Percentiles rank a stretch among this genome's conserved stretches.
These are phyloP conservation scores for Ophiostoma australiae DNA, from an alignment of 2,329 filamentous ascomycete species.

Conservation along the genomic window DNA sequence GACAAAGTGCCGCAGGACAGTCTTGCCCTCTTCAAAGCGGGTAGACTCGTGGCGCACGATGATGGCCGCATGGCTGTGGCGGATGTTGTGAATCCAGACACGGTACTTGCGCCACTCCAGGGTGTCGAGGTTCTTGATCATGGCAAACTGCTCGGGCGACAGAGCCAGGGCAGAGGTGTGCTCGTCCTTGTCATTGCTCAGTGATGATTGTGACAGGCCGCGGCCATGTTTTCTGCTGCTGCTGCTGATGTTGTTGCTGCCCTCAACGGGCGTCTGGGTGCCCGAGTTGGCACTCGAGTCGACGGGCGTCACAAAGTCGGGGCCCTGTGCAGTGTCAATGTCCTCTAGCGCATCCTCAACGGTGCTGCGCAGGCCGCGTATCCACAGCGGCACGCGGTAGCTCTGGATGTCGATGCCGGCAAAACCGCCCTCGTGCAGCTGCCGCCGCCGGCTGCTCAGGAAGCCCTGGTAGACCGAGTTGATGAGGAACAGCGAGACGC, in stretches of 20 bases:
- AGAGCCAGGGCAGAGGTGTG: slow-evolving; percentile 62
- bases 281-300: slow-evolving; percentile 27
- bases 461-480: slow-evolving; percentile 74
- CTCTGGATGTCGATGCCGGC: slow-evolving; percentile 61
- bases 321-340: slow-evolving; percentile 61
- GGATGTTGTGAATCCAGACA: slow-evolving; percentile 69
- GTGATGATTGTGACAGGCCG: slow-evolving; percentile 17
- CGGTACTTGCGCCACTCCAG: slow-evolving; percentile 60
- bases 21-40: slow-evolving; percentile 67
- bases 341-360: slow-evolving; percentile 75
- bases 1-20: slow-evolving; percentile 78
- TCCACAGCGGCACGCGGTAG: slow-evolving; percentile 71
- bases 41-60: slow-evolving; percentile 68
- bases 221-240: slow-evolving; percentile 12
- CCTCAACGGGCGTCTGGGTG: neutral
- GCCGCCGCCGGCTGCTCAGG: slow-evolving; percentile 68
- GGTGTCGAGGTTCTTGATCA: slow-evolving; percentile 72
- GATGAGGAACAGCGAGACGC: slow-evolving; percentile 63
- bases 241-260: neutral
- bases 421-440: slow-evolving; percentile 66
- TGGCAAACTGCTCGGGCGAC: slow-evolving; percentile 73
- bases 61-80: slow-evolving; percentile 86
- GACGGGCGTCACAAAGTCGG: slow-evolving; percentile 63
- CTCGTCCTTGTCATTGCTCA: neutral
- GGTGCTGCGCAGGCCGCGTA: slow-evolving; percentile 68